Evolutionary conservation across 169 alveolate species (phyloP).

Genomic region (Fabrea salina): DNA sequence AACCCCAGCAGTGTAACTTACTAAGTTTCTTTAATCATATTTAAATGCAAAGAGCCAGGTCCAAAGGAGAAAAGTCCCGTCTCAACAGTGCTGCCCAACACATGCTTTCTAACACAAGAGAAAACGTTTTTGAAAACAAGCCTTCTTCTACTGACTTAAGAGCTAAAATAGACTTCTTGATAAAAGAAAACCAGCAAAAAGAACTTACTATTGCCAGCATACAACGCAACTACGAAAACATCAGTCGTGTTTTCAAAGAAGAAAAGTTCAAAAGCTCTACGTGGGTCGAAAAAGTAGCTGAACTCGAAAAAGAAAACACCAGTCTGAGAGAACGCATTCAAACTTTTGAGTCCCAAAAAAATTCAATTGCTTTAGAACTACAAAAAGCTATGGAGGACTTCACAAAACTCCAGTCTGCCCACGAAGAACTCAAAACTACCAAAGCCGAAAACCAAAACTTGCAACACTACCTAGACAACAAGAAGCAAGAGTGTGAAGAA

Average conservation of each 20-base stretch:
- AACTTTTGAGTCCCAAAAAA: slow-evolving; percentile 9
- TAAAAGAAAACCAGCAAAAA: not conserved
- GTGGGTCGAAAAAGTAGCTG: not conserved
- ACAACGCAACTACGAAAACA: slow-evolving; percentile 23
- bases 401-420: not conserved
- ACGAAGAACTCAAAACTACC: not conserved
- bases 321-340: not conserved
- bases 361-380: not conserved
- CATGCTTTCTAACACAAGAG: slow-evolving; percentile 4
- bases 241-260: not conserved
- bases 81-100: slow-evolving; percentile 25
- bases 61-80: slow-evolving; percentile 32
- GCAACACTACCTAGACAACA: not conserved
- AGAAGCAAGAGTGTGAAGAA: slow-evolving; percentile 7
- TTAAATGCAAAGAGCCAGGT: no score
- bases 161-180: not conserved
- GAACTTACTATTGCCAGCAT: not conserved
- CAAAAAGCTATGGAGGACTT: slow-evolving; percentile 15
- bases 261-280: not conserved
- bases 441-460: not conserved
- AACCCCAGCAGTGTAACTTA: no score
- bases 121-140: not conserved
- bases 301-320: not conserved
- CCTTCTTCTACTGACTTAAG: not conserved
- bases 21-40: no score